phyloP scores from a whole-genome alignment of 192 early-diverging fungal genomes.

The Gigaspora rosea region DNA sequence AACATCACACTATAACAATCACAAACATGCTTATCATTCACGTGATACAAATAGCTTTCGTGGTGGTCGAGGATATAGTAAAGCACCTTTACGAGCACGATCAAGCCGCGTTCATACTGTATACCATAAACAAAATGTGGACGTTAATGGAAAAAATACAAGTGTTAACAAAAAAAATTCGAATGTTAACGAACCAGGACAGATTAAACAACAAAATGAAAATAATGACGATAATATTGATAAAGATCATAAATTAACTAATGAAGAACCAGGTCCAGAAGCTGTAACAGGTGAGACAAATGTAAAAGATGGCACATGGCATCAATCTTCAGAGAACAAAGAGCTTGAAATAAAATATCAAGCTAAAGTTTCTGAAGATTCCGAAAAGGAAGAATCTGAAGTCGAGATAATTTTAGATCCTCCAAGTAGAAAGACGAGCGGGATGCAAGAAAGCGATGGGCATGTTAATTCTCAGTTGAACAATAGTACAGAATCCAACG shows the following conservation, averaged over 20 bases:
- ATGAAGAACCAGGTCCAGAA: not conserved
- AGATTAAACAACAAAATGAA: not conserved
- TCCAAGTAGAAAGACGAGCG: not conserved
- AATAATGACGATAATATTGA: not conserved
- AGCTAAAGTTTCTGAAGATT: not conserved
- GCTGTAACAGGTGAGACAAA: not conserved
- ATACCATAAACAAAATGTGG: not conserved
- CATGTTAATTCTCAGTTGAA: not conserved
- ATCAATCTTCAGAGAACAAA: not conserved
- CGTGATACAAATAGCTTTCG: not conserved
- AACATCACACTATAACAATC: not conserved
- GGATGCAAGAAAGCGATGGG: not conserved
- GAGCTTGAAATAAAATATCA: not conserved
- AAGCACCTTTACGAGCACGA: not conserved
- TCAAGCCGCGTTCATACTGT: not conserved
- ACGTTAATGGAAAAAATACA: not conserved
- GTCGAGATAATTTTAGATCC: slow-evolving; percentile 27
- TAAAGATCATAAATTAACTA: not conserved
- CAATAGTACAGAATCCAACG: not conserved
- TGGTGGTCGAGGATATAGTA: not conserved
- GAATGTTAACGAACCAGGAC: not conserved
- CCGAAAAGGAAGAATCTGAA: slow-evolving; percentile 7
- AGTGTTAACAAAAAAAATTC: not conserved
- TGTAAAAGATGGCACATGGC: not conserved
- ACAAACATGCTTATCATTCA: not conserved